Evolutionary conservation across 345 rosid genomes (phyloP), one percentile per base, ranked within the genome.

Genomic region (Ceriops decandra): DNA sequence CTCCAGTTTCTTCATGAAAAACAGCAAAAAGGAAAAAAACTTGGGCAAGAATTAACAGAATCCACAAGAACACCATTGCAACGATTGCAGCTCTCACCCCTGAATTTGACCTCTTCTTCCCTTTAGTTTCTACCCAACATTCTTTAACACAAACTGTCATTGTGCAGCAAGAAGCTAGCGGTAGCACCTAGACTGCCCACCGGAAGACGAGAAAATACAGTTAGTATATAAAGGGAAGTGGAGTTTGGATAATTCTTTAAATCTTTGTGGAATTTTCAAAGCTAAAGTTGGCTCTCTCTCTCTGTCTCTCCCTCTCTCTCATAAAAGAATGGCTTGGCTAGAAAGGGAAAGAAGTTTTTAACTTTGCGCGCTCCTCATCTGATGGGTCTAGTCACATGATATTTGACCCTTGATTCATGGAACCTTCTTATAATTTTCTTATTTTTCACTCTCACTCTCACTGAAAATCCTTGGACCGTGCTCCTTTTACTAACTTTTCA

Each of bases 381-480:
- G 77, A 69, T 70, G 85, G 85, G 90, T 79, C 74, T 66, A 51
- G 63, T 82, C 87, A 86, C 89, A 82, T 76, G 84, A 83, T 69
- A 80, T 76, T 42, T 83, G 87, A 79, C 96, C 96, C 93, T 88
- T 92, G 92, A 92, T 92, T 89, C 92, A 77, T 81, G 90, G 93
- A 88, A 88, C 84, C 92, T 92, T 92, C 90, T 87, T 77, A 77
- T 81, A 76, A 13, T 64, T 84, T 76, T 86, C 74, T 69, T 79
- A 71, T 32, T 65, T 74, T 71, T 66, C 78, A 58, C 46, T 77
- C 30, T 59, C 49, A 19, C 52, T 35, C 68, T 32, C 60, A 30
- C 68, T 70, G 58, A 76, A 76, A 27, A 65, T 78, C 79, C 74
- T 81, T 46, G 84, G 85, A 68, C 52, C 77, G 42, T 68, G 67